Evolutionary conservation across 148 eudicot genomes (phyloP), one percentile per base, ranked within the genome.

Genomic region (Rheum nobile): DNA sequence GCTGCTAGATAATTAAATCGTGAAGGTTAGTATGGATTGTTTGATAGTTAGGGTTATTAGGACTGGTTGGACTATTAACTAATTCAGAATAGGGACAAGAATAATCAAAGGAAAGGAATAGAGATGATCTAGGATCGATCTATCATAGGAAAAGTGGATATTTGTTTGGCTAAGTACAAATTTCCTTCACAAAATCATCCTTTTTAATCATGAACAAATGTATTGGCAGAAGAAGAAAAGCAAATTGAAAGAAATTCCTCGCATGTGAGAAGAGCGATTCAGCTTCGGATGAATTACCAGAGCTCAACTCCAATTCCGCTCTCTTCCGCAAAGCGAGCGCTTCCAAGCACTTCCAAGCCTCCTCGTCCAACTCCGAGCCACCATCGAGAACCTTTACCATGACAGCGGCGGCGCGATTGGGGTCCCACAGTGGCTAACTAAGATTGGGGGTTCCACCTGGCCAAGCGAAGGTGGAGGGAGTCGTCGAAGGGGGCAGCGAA

Each of bases 291-390:
- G 76, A 86, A 75, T 80, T 72, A 11, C 80, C 86, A 4, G 57
- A 71, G 1, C 57, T 72, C 55, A 82, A 47, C 80, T 89, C 88
- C 35, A 75, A 74, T 50, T 89, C 90, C 4, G 89, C 96, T 72
- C 85, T 87, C 76, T 91, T 89, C 82, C 89, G 83, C 84, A 93
- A 78, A 13, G 92, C 96, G 46, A 93, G 85, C 2, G 90, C 90
- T 10, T 86, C 80, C 87, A 93, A 79, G 59, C 91, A 86, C 82
- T 77, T 83, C n/a, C 41, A 55, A 34, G 48, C 81, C 73, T 42
- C 71, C 46, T 7, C 82, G 50, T 39, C 43, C 65, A 14, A 17
- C 37, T 69, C 76, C 79, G 80, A 10, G 0, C 76, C 85, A n/a
- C 70, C 74, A 3, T 89, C 88, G 43, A 82, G 79, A 4, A 79